Evolutionary conservation across 805 yeast species (phyloP).

Genomic region (Metschnikowia arizonensis): DNA sequence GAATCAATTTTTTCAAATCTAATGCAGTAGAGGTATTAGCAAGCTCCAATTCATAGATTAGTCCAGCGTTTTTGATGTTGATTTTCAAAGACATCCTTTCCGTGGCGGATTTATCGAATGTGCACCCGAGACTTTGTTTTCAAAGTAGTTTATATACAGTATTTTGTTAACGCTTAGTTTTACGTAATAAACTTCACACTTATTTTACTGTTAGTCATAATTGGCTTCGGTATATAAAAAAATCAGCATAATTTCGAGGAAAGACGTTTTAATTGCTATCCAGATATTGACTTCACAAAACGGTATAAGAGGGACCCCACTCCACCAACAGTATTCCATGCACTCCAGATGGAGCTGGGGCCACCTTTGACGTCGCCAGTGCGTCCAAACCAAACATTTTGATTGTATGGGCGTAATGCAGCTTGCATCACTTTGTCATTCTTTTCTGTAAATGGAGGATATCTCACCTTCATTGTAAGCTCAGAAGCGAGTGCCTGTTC

Average conservation of each 20-base stretch:
- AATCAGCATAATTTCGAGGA: neutral
- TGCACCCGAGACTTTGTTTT: neutral
- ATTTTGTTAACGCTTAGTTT: neutral
- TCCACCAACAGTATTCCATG: conserved; percentile 33
- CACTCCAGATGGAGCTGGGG: conserved; percentile 29
- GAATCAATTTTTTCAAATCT: conserved; percentile 65
- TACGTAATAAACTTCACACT: neutral
- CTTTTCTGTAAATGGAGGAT: conserved; percentile 51
- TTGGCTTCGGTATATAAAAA: neutral
- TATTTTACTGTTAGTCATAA: neutral
- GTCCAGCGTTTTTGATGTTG: conserved; percentile 41
- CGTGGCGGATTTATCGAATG: neutral
- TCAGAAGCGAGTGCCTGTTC: conserved; percentile 67
- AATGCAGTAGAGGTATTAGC: conserved; percentile 54
- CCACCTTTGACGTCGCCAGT: conserved; percentile 35
- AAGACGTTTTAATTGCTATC: neutral
- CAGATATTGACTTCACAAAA: conserved; percentile 9
- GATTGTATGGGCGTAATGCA: conserved; percentile 28
- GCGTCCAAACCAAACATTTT: conserved; percentile 38
- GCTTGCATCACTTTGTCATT: conserved; percentile 31
- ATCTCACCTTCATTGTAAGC: conserved; percentile 51
- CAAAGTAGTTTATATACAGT: neutral
- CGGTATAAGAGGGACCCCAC: conserved; percentile 25
- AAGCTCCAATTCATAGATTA: conserved; percentile 38
- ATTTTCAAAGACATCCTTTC: conserved; percentile 15